Percentiles rank a stretch among this genome's conserved stretches.
These are phyloP conservation scores for Daldinia sp. DNA, from an alignment of 2,329 filamentous ascomycete species.

Conservation along the genomic window DNA sequence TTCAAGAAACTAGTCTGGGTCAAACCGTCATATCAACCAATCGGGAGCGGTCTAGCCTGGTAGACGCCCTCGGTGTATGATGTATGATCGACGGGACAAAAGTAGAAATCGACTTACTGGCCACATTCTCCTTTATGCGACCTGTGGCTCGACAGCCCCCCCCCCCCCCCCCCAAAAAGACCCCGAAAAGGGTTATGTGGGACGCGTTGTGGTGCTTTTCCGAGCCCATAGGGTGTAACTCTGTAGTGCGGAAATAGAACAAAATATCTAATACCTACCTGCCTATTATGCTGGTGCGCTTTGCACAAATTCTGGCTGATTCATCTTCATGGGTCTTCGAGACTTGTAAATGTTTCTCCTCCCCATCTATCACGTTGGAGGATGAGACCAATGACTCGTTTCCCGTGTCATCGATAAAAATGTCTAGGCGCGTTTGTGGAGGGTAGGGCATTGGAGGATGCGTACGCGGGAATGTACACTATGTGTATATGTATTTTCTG, in stretches of 20 bases:
- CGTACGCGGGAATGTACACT: neutral
- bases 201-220: conserved; percentile 18
- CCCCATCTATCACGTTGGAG: conserved; percentile 23
- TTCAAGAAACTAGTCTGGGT: neutral
- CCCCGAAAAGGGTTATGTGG: conserved; percentile 9
- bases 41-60: conserved; percentile 20
- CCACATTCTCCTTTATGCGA: conserved; percentile 35
- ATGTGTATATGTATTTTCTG: conserved; percentile 33
- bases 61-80: conserved; percentile 22
- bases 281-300: neutral
- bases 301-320: neutral
- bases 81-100: conserved; percentile 27
- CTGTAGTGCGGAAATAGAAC: neutral
- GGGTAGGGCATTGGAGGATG: conserved; percentile 11
- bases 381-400: conserved; percentile 34
- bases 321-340: conserved; percentile 7
- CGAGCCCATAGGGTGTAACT: neutral
- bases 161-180: too few species aligned
- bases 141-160: conserved; percentile 22
- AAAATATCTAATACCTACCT: too few species aligned
- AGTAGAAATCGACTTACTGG: conserved; percentile 24
- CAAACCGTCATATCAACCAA: conserved; percentile 15
- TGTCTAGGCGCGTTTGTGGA: conserved; percentile 37
- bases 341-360: conserved; percentile 12
- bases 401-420: conserved; percentile 27